Evolutionary conservation across 371 early-diverging fungal species (phyloP), one percentile per base, ranked within the genome.

Genomic region (Fennellomyces sp.): DNA sequence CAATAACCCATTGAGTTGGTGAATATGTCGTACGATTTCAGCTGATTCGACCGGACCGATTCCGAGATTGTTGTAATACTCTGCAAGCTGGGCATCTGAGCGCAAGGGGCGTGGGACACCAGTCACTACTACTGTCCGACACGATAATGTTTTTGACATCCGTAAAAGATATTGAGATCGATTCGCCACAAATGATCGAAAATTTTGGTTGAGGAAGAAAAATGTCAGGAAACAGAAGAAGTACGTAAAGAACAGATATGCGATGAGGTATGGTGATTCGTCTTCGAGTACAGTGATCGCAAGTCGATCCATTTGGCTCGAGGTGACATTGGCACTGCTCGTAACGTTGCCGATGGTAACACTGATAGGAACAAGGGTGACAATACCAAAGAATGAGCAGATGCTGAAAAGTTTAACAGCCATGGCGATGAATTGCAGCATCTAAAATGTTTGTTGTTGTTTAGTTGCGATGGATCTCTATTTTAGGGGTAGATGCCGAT

Each of bases 101-200:
- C 79, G 78, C 6, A 85, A 58, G 0, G 63, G 36, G 0, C 60
- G 27, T 11, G 88, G 88, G 19, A 87, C 63, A 1, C 81, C 83
- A 0, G 83, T 80, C 2, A 88, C 83, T 64, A 86, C 75, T 15
- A 88, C 76, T 6, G 83, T 75, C 8, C 86, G 76, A 26, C 76
- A 66, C 11, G 72, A 60, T 30, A 84, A 47, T 1, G 75, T 64
- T 7, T 72, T 68, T 3, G 77, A 69, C 15, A 70, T 73, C 5
- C 68, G 68, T 11, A 85, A 31, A 19, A 84, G 56, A 48, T 76
- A 86, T 11, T 61, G 63, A 49, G 84, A 72, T 2, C 84, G 78
- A 25, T 84, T 56, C 12, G 55, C 51, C 30, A 84, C 59, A 56
- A 78, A 86, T 8, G 68, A 64, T 25, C 74, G 72, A 52, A 81